Evolutionary conservation across 176 grass and related monocot species (phyloP), one percentile per base, ranked within the genome.

Genomic region (Aegilops longissima): DNA sequence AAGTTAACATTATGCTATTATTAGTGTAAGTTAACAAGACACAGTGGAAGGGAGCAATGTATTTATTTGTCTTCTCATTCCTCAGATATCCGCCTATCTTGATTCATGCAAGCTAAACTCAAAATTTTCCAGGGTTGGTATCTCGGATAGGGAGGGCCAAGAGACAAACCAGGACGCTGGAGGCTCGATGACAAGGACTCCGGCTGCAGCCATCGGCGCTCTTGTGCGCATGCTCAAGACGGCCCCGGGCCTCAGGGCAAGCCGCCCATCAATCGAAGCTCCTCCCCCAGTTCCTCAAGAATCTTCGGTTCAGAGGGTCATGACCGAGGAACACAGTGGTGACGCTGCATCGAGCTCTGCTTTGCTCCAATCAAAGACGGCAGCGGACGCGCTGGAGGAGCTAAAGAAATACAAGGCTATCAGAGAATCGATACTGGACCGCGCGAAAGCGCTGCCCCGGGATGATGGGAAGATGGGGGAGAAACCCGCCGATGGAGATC

Each of bases 221-320:
- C 88, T 98, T 33, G 38, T 95, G 38, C 88, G 31, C 77, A 89
- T 94, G 86, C 88, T 98, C 25, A 88, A 92, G 86, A 79, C 65
- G n/a, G 91, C 96, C 2, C 72, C 87, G 10, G 67, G 90, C 56
- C 89, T 98, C 62, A 87, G 85, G 70, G 83, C 88, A 82, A 80
- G 81, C 29, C 63, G 66, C 0, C 80, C 68, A 23, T 33, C 82
- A 5, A 84, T 63, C 44, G 24, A 78, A 59, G 67, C 44, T 70
- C 9, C 54, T 64, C 12, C 54, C 25, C 36, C n/a, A 40, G 44
- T 75, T 80, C 83, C 79, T 88, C 90, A 73, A 31, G 85, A 92
- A 88, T 72, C 90, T 56, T 86, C 54, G 3, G 84, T 68, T 77
- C 85, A 80, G 51, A 85, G 83, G 83, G 93, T 92, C 70, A 25